A percentile compares a stretch with the other conserved stretches of the same genome.
Evolutionary conservation across 2,329 filamentous ascomycete genomes (phyloP).

Genomic region (Aspergillus vadensis): DNA sequence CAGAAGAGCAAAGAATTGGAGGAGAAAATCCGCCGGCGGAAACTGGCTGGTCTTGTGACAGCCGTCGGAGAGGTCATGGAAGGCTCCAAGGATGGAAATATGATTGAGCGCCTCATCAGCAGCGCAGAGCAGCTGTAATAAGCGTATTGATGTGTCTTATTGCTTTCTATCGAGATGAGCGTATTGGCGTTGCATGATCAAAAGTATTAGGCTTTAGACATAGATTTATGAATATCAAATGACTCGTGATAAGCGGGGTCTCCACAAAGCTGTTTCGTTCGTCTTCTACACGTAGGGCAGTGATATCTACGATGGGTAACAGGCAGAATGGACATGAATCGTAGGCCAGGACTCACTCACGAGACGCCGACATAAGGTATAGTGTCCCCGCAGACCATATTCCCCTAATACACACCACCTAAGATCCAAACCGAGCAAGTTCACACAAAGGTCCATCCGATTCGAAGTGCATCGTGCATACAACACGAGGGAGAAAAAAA

Average conservation of each 20-base stretch:
- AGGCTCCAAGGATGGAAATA: slow-evolving; percentile 20
- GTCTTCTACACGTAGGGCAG: background rate
- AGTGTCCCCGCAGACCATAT: background rate
- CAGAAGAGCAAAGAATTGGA: slow-evolving; percentile 80
- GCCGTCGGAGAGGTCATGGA: slow-evolving; percentile 34
- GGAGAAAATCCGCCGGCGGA: slow-evolving; percentile 65
- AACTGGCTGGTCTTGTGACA: slow-evolving; percentile 49
- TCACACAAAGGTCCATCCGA: background rate
- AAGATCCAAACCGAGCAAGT: too few relatives aligned
- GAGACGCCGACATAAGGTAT: background rate
- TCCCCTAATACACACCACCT: background rate
- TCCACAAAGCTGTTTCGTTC: background rate
- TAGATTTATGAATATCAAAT: background rate
- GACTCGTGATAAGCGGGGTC: background rate
- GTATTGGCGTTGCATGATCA: background rate
- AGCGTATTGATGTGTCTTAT: background rate
- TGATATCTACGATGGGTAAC: background rate
- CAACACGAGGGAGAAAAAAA: too few relatives aligned
- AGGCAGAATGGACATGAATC: background rate
- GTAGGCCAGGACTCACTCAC: background rate
- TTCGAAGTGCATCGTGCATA: background rate
- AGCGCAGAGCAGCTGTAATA: slow-evolving; percentile 33
- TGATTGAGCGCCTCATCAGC: slow-evolving; percentile 35
- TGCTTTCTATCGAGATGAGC: background rate
- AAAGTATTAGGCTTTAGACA: background rate